Evolutionary conservation across 768 basidiomycete species (phyloP), one percentile per base, ranked within the genome.

Genomic region (Pleurotus tuoliensis): DNA sequence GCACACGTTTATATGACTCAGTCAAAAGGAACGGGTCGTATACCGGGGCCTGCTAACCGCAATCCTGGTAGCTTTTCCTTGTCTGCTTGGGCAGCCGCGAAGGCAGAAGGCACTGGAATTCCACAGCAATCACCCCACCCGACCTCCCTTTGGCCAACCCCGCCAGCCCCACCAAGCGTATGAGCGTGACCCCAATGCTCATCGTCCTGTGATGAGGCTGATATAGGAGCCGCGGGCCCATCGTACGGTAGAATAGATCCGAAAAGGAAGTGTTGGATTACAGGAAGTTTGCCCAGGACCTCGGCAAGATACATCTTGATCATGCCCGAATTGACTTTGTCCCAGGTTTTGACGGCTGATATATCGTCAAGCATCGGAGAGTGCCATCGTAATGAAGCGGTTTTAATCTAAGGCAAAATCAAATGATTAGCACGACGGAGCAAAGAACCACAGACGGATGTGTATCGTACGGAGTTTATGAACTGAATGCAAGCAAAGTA

Each of bases 291-390:
- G 57, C 88, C 90, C 9, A 98, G 79, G 0, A 99, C 96, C 70
- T 99, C 95, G 38, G 93, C 95, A 44, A 79, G 78, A 74, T 95
- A 98, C 96, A 99, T 98, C 71, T 98, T 99, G 71, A 91, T 79
- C 93, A 99, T 97, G 3, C 96, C 96, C 4, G 78, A 72, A 69
- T 98, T 98, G 61, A 98, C 93, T 69, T 97, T 98, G 64, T 92
- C 90, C 96, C 96, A 98, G 8, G 90, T 87, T 70, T 90, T 93
- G 3, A 92, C 94, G 0, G 88, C 93, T 1, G 94, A 95, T 55
- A 98, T 98, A 66, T 98, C 96, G 69, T 98, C 93, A 5, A 99
- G 82, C 96, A 99, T 98, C 1, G 96, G 96, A 0, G 94, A 97
- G 73, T 99, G 96, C 96, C 96, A 99, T 51, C 94, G 82, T 0